These are phyloP conservation scores for Sutorius eximius DNA, from an alignment of 1,284 basidiomycete genomes.

Conservation along the genomic window DNA sequence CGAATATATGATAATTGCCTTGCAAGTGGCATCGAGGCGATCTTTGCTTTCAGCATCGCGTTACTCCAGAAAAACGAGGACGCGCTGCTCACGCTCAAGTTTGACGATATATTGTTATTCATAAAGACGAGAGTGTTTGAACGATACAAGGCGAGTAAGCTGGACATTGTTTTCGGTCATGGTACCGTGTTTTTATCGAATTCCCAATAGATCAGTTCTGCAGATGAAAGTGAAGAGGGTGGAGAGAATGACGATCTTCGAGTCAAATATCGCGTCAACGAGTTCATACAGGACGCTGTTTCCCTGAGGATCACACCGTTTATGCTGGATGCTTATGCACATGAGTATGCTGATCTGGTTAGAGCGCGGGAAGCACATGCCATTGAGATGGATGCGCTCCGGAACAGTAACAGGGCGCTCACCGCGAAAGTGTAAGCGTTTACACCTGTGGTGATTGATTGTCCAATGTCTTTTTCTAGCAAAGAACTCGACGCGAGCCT, in stretches of 20 bases:
- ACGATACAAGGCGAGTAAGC: slow-evolving; percentile 59
- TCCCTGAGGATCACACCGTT: slow-evolving; percentile 85
- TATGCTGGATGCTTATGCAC: slow-evolving; percentile 86
- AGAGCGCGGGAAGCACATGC: slow-evolving; percentile 75
- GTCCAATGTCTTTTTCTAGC: slow-evolving; percentile 39
- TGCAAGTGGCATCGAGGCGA: slow-evolving; percentile 95
- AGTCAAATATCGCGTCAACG: slow-evolving; percentile 64
- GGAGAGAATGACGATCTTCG: slow-evolving; percentile 33
- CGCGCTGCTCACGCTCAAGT: slow-evolving; percentile 73
- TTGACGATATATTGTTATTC: slow-evolving; percentile 85
- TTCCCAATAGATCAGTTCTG: slow-evolving; percentile 27
- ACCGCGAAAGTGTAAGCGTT: slow-evolving; percentile 72
- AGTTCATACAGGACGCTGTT: slow-evolving; percentile 85
- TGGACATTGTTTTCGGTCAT: background rate
- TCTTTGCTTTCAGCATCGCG: slow-evolving; percentile 92
- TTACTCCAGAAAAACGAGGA: slow-evolving; percentile 90
- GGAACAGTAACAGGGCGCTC: slow-evolving; percentile 77
- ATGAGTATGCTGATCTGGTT: slow-evolving; percentile 80
- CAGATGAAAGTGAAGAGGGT: slow-evolving; percentile 21
- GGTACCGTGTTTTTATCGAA: background rate
- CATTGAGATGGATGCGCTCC: slow-evolving; percentile 76
- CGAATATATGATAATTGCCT: slow-evolving; percentile 94
- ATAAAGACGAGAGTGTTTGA: slow-evolving; percentile 84
- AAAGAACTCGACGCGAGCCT: slow-evolving; percentile 77
- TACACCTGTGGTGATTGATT: background rate